A percentile compares a stretch with the other conserved stretches of the same genome.
These are phyloP conservation scores for Camelina sativa DNA, from an alignment of 345 rosid species.

Conservation along the genomic window DNA sequence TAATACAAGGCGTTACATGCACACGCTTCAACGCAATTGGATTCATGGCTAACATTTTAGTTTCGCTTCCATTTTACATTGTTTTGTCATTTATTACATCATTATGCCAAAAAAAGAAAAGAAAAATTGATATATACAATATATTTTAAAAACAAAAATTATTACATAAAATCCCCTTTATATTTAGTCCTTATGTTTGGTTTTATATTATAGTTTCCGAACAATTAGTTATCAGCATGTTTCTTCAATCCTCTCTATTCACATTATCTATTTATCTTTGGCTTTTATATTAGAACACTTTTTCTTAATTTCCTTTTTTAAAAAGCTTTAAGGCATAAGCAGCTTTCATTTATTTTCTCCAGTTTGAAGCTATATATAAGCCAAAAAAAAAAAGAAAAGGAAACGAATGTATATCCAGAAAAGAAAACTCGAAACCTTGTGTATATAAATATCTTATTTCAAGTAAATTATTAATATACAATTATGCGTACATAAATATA, in stretches of 20 bases:
- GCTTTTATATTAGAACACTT: neutral
- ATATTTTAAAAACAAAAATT: no score
- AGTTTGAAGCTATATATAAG: conserved; percentile 5
- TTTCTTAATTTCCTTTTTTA: neutral
- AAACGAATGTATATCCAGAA: conserved; percentile 21
- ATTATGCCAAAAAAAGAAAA: no score
- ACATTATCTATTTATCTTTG: neutral
- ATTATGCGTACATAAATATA: conserved; percentile 12
- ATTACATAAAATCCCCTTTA: no score
- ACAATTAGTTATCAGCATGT: neutral
- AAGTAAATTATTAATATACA: conserved; percentile 20
- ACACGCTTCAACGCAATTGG: neutral
- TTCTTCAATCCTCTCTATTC: neutral
- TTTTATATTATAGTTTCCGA: no score
- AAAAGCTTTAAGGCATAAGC: neutral
- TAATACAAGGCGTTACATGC: neutral
- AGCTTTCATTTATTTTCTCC: neutral
- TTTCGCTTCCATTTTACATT: neutral
- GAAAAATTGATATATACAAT: no score
- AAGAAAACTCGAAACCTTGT: conserved; percentile 26
- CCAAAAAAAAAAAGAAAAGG: conserved; percentile 1
- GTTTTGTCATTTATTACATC: neutral
- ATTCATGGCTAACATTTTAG: neutral
- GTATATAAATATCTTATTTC: no score
- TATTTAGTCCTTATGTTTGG: no score